A percentile compares a stretch with the other conserved stretches of the same genome.
phyloP scores from a whole-genome alignment of 108 stramenopile genomes.

The Thalassiosira profunda region DNA sequence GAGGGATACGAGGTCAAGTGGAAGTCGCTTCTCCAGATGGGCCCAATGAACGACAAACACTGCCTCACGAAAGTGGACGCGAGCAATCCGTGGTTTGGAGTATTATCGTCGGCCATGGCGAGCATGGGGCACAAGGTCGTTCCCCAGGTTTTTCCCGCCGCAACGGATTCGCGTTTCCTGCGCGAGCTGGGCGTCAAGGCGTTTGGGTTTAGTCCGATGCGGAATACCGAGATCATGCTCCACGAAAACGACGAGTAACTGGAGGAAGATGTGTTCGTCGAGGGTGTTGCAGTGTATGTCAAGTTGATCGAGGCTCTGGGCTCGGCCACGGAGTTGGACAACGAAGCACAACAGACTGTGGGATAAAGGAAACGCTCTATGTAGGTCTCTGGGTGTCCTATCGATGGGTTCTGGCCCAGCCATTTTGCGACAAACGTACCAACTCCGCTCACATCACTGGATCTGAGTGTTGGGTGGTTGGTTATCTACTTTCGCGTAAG shows the following conservation, averaged over 20 bases:
- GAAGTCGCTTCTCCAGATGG: slow-evolving; percentile 61
- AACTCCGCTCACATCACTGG: too few species aligned
- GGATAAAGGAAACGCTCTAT: too few species aligned
- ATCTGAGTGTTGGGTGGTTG: too few species aligned
- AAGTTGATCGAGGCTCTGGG: slow-evolving; percentile 72
- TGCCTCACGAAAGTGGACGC: slow-evolving; percentile 77
- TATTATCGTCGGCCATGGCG: slow-evolving; percentile 72
- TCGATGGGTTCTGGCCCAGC: too few species aligned
- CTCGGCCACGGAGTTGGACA: slow-evolving; percentile 16
- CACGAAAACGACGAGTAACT: slow-evolving; percentile 98
- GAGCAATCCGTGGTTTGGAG: slow-evolving; percentile 92
- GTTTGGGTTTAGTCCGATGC: slow-evolving; percentile 96
- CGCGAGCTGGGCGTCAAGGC: slow-evolving; percentile 90
- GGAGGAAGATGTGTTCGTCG: slow-evolving; percentile 84
- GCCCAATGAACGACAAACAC: slow-evolving; percentile 48
- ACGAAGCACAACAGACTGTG: too few species aligned
- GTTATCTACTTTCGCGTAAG: too few species aligned
- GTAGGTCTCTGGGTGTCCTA: too few species aligned
- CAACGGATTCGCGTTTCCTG: slow-evolving; percentile 95
- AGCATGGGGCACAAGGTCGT: slow-evolving; percentile 65
- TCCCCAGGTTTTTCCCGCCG: slow-evolving; percentile 97
- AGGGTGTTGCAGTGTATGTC: slow-evolving; percentile 94
- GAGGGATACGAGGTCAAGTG: slow-evolving; percentile 71
- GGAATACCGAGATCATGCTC: slow-evolving; percentile 91
- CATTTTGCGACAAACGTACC: too few species aligned